Percentiles rank a stretch among this genome's conserved stretches.
Evolutionary conservation across 176 grass and related monocot genomes (phyloP).

Genomic region (Lolium rigidum): DNA sequence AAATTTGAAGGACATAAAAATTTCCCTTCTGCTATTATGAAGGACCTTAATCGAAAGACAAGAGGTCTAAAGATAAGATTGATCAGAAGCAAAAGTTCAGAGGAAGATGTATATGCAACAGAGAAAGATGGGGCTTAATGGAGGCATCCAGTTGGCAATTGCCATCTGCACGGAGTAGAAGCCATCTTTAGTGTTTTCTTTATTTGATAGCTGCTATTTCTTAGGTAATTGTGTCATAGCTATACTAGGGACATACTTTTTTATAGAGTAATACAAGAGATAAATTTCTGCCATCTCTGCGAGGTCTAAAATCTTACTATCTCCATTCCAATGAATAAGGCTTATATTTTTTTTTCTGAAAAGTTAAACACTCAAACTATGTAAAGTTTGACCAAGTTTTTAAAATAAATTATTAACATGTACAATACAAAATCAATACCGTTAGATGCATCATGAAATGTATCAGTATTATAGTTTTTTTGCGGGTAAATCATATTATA

Average conservation of each 20-base stretch:
- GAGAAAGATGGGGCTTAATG: too few relatives aligned
- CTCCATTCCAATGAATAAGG: too few relatives aligned
- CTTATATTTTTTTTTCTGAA: too few relatives aligned
- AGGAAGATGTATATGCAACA: conserved; percentile 7
- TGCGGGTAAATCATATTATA: too few relatives aligned
- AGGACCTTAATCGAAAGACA: conserved; percentile 1
- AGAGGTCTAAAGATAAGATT: conserved; percentile 6
- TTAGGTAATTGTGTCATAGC: not conserved
- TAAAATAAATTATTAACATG: too few relatives aligned
- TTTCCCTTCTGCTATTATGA: not conserved
- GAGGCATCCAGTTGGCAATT: too few relatives aligned
- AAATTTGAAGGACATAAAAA: conserved; percentile 1
- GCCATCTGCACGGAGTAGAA: too few relatives aligned
- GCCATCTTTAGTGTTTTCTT: not conserved
- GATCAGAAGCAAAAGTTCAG: not conserved
- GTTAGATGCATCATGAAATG: too few relatives aligned
- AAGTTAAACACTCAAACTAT: too few relatives aligned
- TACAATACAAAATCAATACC: too few relatives aligned
- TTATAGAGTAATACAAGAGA: not conserved
- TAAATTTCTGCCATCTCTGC: not conserved
- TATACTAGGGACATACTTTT: not conserved
- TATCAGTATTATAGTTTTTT: too few relatives aligned
- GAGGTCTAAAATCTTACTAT: not conserved
- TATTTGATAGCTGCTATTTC: not conserved
- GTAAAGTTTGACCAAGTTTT: too few relatives aligned